These are phyloP conservation scores for Theobroma cacao DNA, from an alignment of 345 rosid species.

Conservation along the genomic window DNA sequence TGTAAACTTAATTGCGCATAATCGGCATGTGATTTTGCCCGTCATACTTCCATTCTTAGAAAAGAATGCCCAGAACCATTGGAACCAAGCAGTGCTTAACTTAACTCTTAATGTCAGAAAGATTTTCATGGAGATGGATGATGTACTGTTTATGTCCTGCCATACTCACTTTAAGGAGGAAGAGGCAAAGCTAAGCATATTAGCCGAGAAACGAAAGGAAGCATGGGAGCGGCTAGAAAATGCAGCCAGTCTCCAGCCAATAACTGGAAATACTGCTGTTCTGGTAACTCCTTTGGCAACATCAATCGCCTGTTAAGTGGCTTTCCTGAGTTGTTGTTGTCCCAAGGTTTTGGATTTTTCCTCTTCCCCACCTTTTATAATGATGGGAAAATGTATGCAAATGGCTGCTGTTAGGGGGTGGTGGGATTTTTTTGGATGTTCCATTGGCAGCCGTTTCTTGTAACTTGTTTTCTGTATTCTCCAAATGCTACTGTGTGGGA, in stretches of 20 bases:
- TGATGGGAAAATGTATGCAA: slow-evolving; percentile 6
- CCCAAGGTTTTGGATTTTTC: neutral
- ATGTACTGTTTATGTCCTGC: slow-evolving; percentile 58
- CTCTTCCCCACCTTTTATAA: neutral
- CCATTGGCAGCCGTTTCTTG: slow-evolving; percentile 29
- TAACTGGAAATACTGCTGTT: slow-evolving; percentile 61
- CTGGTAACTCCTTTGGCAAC: slow-evolving; percentile 55
- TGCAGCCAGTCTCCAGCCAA: slow-evolving; percentile 69
- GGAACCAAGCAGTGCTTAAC: slow-evolving; percentile 85
- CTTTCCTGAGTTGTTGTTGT: neutral
- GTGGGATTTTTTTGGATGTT: slow-evolving; percentile 24
- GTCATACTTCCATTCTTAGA: slow-evolving; percentile 68
- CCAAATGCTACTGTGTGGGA: slow-evolving; percentile 24
- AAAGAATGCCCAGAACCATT: slow-evolving; percentile 64
- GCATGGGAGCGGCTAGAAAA: slow-evolving; percentile 61
- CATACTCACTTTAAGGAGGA: slow-evolving; percentile 55
- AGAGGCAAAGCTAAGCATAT: slow-evolving; percentile 42
- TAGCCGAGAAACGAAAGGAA: slow-evolving; percentile 56
- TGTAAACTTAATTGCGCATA: slow-evolving; percentile 62
- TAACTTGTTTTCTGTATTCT: slow-evolving; percentile 26
- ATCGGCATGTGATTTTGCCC: slow-evolving; percentile 63
- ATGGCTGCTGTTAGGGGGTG: slow-evolving; percentile 20
- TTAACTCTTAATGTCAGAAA: slow-evolving; percentile 61
- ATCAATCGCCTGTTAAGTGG: slow-evolving; percentile 42
- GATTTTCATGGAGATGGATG: slow-evolving; percentile 86